Base-by-base conservation (phyloP, 176 grass and related monocot genomes). In the Carex pumila region DNA sequence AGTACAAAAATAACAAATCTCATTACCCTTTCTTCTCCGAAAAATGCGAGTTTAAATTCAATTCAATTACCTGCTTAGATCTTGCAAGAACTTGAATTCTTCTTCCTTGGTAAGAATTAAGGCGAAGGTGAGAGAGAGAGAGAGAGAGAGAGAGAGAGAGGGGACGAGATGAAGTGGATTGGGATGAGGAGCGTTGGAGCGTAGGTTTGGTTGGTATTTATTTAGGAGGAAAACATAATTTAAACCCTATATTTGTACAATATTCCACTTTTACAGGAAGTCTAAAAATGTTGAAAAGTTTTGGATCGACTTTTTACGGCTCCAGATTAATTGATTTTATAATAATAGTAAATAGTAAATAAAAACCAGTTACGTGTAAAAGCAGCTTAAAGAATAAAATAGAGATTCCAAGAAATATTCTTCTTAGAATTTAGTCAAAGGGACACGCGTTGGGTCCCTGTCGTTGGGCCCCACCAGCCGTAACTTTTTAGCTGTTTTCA, bases 61-160 rank as follows among this genome's bases (percentile, higher is more conserved):
- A 77, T 31, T 77, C n/a, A 77, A 77, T 3, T 77, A 77, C 73
- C 73, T 77, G 3, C 72, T 1, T 54, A 31, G 72, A 55, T 55
- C 47, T 52, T 53, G 72, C 7, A n/a, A 8, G 36, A 43, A 32
- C 11, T 62, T 29, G 57, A 60, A 18, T 39, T 45, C 25, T 29
- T 50, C 21, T 3, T 73, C 10, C 71, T 75, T 30, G 19, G 30
- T 53, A 50, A 76, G 25, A 17, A 54, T 56, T 15, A 56, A 56
- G 10, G n/a, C 1, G 21, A 56, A 56, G n/a, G n/a, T 2, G 45
- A 75, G 11, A 32, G 72, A 77, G 13, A 90, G 88, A 75, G 71
- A 32, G 1, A 53, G 49, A 92, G 88, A 47, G 47, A 75, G 79
- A 56, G 1, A 74, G 71, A 54, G 49, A 53, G 22, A 75, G 21